Evolutionary conservation across 179 eudicot species (phyloP).

Genomic region (Beta lomatogona): DNA sequence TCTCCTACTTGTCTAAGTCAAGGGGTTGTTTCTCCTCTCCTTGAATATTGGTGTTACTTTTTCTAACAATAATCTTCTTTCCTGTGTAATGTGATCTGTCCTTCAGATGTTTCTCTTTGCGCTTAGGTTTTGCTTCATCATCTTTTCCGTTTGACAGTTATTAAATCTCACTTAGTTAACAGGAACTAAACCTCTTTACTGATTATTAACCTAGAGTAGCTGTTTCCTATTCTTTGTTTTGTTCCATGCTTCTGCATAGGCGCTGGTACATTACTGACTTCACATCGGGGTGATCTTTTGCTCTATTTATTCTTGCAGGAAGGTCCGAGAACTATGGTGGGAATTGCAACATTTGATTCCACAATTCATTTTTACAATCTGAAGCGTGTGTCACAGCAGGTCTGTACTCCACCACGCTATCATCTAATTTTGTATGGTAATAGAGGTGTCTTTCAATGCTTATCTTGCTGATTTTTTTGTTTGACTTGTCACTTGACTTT

Average conservation of each 20-base stretch:
- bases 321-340: conserved; percentile 92
- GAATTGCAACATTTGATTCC: conserved; percentile 94
- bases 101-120: not conserved
- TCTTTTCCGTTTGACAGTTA: not conserved
- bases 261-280: not conserved
- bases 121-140: not conserved
- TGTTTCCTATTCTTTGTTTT: not conserved
- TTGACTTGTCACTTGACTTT: not conserved
- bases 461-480: not conserved
- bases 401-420: conserved; percentile 23
- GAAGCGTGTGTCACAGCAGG: conserved; percentile 94
- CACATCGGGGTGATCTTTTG: not conserved
- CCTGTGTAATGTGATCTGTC: not conserved
- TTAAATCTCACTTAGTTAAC: not conserved
- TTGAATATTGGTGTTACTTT: not conserved
- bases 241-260: conserved; percentile 5
- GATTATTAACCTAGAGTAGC: conserved; percentile 12
- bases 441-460: conserved; percentile 5
- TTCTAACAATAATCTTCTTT: not conserved
- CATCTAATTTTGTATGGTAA: conserved; percentile 10
- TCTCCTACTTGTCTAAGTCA: not conserved
- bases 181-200: conserved; percentile 1
- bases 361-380: conserved; percentile 94
- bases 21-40: not conserved
- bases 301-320: conserved; percentile 62